Conservation (phyloP, 202 grass and related monocot genomes). For the Musa balbisiana region DNA sequence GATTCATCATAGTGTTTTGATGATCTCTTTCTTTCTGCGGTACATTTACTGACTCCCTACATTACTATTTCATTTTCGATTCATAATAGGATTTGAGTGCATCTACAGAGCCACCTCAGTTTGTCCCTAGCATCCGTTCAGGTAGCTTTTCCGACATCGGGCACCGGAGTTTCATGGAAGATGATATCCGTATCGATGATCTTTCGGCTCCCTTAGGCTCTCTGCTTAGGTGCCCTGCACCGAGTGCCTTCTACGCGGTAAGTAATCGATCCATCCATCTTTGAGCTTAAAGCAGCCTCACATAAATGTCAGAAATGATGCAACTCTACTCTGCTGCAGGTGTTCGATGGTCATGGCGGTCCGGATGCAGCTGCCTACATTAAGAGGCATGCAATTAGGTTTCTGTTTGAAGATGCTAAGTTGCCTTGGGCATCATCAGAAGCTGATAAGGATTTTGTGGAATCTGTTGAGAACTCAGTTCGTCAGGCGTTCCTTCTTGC, state of each 20-base stretch:
- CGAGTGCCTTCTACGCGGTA: constrained; percentile 14
- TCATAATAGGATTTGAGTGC: neutral
- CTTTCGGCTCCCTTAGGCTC: constrained; percentile 1
- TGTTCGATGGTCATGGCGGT: constrained; percentile 17
- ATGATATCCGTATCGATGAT: constrained; percentile 16
- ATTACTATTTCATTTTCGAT: neutral
- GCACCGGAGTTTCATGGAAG: neutral
- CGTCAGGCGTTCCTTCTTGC: constrained; percentile 1
- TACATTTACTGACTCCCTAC: neutral
- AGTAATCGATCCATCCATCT: neutral
- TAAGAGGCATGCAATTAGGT: constrained; percentile 8
- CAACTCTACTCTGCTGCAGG: neutral
- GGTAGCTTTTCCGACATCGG: constrained; percentile 13
- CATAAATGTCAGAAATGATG: neutral
- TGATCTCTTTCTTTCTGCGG: neutral
- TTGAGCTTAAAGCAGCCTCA: neutral
- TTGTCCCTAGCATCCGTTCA: constrained; percentile 10
- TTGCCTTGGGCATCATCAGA: constrained; percentile 2
- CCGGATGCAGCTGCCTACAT: constrained; percentile 10
- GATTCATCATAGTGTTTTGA: neutral
- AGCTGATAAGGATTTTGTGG: constrained; percentile 1
- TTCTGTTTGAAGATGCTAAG: constrained; percentile 10
- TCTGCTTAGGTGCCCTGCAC: neutral
- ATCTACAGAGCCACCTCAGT: neutral
- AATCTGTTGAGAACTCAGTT: constrained; percentile 11